These are phyloP conservation scores for Prunus davidiana DNA, from an alignment of 306 rosid genomes.

Conservation along the genomic window DNA sequence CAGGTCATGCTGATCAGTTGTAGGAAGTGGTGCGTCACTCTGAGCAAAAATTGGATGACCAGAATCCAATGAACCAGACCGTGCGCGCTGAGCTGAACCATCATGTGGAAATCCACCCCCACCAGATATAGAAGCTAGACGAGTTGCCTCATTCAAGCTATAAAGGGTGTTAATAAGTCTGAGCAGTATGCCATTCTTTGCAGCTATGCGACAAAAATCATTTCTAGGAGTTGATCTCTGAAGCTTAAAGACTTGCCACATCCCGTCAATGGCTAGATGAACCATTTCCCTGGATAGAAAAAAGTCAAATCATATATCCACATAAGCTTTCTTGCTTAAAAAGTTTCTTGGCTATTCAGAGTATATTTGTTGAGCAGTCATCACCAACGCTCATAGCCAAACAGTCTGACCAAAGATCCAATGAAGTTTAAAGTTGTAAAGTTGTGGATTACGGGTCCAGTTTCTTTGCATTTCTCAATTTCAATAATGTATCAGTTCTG, in stretches of 20 bases:
- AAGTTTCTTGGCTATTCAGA: not conserved
- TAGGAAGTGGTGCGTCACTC: conserved; percentile 52
- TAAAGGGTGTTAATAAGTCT: conserved; percentile 96
- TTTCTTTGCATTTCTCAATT: no score
- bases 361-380: not conserved
- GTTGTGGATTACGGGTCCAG: no score
- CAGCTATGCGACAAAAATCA: conserved; percentile 95
- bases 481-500: no score
- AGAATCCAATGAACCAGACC: conserved; percentile 78
- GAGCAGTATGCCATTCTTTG: conserved; percentile 86
- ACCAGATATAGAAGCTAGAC: conserved; percentile 74
- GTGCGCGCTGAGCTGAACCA: conserved; percentile 68
- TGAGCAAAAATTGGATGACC: conserved; percentile 59
- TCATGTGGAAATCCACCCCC: conserved; percentile 78
- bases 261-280: conserved; percentile 99
- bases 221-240: conserved; percentile 94
- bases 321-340: no score
- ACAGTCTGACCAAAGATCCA: not conserved
- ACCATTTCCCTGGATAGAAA: conserved; percentile 87
- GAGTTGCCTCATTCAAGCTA: conserved; percentile 97
- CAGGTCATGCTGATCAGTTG: conserved; percentile 61
- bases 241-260: conserved; percentile 99
- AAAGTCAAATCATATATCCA: conserved; percentile 15
- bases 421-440: not conserved
- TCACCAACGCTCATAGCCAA: not conserved